Conservation (phyloP, 2,329 filamentous ascomycete species). For the Colletotrichum tropicicola region DNA sequence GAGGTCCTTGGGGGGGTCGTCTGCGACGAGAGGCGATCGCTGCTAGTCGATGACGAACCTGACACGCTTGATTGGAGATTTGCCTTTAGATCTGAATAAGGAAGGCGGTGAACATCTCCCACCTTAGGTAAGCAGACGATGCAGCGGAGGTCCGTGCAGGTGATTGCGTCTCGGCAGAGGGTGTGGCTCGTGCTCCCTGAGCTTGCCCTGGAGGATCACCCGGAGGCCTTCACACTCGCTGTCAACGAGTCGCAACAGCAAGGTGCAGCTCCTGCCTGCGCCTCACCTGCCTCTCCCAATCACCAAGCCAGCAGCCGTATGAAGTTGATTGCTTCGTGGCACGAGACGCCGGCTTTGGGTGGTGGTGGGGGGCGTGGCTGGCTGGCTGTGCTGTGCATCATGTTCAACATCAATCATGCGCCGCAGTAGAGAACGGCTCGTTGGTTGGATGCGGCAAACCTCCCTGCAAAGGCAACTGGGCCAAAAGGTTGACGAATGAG, state of each 20-base stretch:
- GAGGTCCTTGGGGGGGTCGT: neutral
- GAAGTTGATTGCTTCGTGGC: neutral
- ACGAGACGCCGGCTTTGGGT: constrained; percentile 4
- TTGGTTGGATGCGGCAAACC: too few species aligned
- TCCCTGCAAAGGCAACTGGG: too few species aligned
- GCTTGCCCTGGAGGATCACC: neutral
- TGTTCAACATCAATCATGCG: too few species aligned
- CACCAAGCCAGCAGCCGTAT: neutral
- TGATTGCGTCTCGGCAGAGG: neutral
- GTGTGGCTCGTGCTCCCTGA: constrained; percentile 16
- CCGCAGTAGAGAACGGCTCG: too few species aligned
- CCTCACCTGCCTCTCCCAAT: neutral
- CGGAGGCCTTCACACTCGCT: neutral
- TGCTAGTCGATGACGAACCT: constrained; percentile 29
- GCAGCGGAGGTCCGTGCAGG: constrained; percentile 2
- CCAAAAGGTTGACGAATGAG: too few species aligned
- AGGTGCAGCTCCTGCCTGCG: neutral
- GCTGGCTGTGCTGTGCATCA: too few species aligned
- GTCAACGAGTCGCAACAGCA: neutral
- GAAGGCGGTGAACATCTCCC: constrained; percentile 13
- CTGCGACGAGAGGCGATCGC: neutral
- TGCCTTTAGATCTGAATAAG: neutral
- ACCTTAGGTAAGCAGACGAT: neutral
- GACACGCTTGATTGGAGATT: constrained; percentile 26
- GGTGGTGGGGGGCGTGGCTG: too few species aligned